Percentiles rank a stretch among this genome's conserved stretches.
phyloP scores from a whole-genome alignment of 2,329 filamentous ascomycete species.

The Penicillium sp. region DNA sequence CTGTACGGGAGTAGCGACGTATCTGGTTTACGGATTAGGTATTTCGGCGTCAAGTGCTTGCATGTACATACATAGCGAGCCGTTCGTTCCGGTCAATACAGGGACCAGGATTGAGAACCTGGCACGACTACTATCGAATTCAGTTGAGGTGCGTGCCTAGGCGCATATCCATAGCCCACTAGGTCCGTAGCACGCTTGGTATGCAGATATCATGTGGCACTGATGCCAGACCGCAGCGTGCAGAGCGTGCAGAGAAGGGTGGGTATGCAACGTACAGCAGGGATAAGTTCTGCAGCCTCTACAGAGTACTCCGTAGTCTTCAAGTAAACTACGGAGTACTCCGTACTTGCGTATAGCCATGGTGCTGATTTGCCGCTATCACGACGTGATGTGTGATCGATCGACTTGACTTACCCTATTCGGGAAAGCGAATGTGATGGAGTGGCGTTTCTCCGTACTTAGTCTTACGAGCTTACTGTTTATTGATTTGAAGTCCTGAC shows the following conservation, averaged over 20 bases:
- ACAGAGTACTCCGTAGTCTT: no score
- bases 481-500: neutral
- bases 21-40: no score
- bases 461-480: no score
- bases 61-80: neutral
- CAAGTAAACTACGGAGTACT: no score
- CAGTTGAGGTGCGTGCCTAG: no score
- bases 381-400: neutral
- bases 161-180: neutral
- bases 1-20: no score
- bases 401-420: neutral
- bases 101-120: neutral
- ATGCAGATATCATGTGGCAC: slow-evolving; percentile 8
- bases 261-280: neutral
- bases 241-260: no score
- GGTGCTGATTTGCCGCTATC: neutral
- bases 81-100: neutral
- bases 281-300: no score
- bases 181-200: neutral
- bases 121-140: no score
- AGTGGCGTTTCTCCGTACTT: neutral
- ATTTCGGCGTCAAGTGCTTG: no score
- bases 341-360: no score
- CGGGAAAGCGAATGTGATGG: neutral
- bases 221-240: no score